phyloP scores from a whole-genome alignment of 768 basidiomycete genomes.

The Rhizopogon rudus region DNA sequence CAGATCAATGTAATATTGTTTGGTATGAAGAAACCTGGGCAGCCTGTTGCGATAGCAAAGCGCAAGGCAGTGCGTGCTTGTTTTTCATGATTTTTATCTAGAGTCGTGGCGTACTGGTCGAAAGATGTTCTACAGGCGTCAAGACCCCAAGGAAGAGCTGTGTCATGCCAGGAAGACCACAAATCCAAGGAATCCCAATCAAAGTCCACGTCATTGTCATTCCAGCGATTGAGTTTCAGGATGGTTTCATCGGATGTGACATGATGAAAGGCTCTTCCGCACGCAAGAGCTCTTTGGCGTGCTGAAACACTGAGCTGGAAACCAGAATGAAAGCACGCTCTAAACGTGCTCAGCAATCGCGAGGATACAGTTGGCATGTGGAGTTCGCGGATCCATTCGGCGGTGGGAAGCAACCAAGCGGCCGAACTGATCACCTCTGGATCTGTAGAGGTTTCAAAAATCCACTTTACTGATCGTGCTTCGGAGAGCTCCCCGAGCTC shows the following conservation, averaged over 20 bases:
- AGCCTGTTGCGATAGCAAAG: not conserved
- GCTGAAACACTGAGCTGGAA: not conserved
- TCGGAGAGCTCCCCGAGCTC: not conserved
- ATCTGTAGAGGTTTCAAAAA: constrained; percentile 16
- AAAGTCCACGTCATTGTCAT: not conserved
- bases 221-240: not conserved
- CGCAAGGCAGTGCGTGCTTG: constrained; percentile 1
- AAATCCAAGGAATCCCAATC: not conserved
- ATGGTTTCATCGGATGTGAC: not conserved
- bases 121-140: not conserved
- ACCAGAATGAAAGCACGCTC: not conserved
- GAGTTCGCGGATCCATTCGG: not conserved
- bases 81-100: not conserved
- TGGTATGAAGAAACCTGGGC: not conserved
- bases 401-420: not conserved
- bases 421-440: constrained; percentile 2
- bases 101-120: not conserved
- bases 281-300: not conserved
- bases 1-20: not conserved
- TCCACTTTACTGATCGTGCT: constrained; percentile 10
- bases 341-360: not conserved
- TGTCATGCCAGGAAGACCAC: not conserved
- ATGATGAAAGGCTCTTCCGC: not conserved
- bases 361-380: not conserved
- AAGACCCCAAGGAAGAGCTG: not conserved